Percentiles rank a stretch among this genome's conserved stretches.
phyloP scores from a whole-genome alignment of 805 yeast genomes.

The Ogataea salicorniae region DNA sequence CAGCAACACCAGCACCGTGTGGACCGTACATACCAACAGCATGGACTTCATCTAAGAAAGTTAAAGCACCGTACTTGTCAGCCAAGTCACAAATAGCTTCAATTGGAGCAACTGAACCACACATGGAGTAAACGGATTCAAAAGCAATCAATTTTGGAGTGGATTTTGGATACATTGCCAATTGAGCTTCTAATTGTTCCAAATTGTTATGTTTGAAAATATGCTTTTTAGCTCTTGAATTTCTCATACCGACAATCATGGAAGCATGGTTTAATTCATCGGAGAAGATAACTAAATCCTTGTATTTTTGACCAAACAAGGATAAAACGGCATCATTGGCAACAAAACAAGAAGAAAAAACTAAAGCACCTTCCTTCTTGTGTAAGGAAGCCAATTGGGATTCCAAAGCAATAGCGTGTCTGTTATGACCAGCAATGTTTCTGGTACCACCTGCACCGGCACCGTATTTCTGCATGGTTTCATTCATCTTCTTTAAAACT shows the following conservation, averaged over 20 bases:
- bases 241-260: constrained; percentile 93
- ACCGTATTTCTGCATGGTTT: constrained; percentile 82
- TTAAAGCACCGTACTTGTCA: constrained; percentile 94
- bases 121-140: constrained; percentile 97
- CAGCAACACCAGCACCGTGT: constrained; percentile 99
- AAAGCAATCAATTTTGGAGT: constrained; percentile 94
- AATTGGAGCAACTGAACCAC: constrained; percentile 95
- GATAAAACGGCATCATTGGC: constrained; percentile 95
- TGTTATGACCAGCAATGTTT: constrained; percentile 96
- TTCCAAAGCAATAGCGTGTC: constrained; percentile 84
- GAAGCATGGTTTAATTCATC: constrained; percentile 96
- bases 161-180: constrained; percentile 76
- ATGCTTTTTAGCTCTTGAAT: constrained; percentile 83
- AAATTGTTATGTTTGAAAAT: constrained; percentile 89
- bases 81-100: constrained; percentile 91
- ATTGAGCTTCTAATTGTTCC: constrained; percentile 70
- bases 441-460: constrained; percentile 99
- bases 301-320: constrained; percentile 83
- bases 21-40: constrained; percentile 99
- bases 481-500: constrained; percentile 72
- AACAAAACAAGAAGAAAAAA: constrained; percentile 91
- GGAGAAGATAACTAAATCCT: constrained; percentile 84
- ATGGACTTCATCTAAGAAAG: constrained; percentile 97
- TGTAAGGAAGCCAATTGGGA: constrained; percentile 84
- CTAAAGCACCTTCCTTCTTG: constrained; percentile 91